Percentiles rank a stretch among this genome's conserved stretches.
phyloP scores from a whole-genome alignment of 441 rosid species.

The Mallotus repandus region DNA sequence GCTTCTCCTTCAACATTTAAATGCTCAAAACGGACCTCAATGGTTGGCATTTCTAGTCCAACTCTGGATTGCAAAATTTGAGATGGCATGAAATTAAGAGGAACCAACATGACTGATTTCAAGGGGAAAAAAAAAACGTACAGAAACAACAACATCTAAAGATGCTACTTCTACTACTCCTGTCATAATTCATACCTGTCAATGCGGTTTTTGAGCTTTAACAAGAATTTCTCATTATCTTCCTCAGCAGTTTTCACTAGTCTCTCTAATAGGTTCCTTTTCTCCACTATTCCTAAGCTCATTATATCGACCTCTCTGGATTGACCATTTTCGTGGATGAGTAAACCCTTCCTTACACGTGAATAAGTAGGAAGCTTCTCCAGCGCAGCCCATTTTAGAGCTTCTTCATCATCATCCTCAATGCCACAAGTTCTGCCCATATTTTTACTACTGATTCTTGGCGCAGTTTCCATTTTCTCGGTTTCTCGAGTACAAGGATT shows the following conservation, averaged over 20 bases:
- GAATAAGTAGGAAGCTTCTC: conserved; percentile 55
- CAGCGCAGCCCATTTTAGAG: conserved; percentile 63
- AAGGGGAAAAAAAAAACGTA: not conserved
- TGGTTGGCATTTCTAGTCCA: conserved; percentile 53
- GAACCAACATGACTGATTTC: not conserved
- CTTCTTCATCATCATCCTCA: conserved; percentile 48
- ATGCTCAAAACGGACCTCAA: conserved; percentile 66
- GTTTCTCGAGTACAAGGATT: too few relatives aligned
- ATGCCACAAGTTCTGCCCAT: not conserved
- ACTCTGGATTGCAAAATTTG: conserved; percentile 33
- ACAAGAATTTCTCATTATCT: conserved; percentile 60
- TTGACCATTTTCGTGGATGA: conserved; percentile 29
- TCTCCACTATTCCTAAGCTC: conserved; percentile 45
- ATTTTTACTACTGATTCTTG: too few relatives aligned
- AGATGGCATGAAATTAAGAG: too few relatives aligned
- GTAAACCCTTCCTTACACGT: conserved; percentile 50
- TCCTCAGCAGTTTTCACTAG: conserved; percentile 53
- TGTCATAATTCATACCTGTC: conserved; percentile 38
- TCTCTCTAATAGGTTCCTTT: conserved; percentile 52
- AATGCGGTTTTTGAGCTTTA: conserved; percentile 53
- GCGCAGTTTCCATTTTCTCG: too few relatives aligned
- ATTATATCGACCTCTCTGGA: conserved; percentile 42
- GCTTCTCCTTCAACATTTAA: conserved; percentile 59
- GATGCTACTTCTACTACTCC: too few relatives aligned
- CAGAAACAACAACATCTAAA: not conserved